phyloP scores from a whole-genome alignment of 139 green algal genomes.

The Yamagishiella unicocca region DNA sequence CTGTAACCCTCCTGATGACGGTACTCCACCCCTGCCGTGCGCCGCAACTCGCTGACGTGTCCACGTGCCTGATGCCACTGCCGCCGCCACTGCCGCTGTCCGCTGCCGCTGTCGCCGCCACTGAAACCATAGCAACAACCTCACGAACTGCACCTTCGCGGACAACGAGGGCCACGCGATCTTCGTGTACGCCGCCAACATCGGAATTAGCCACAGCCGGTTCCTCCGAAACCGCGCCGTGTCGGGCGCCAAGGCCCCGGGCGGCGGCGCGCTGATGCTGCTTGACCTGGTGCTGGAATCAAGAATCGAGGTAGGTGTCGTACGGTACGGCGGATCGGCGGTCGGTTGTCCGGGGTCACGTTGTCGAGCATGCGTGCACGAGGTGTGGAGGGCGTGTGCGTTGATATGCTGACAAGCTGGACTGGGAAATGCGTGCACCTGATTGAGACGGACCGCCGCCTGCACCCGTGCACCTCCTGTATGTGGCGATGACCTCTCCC shows the following conservation, averaged over 20 bases:
- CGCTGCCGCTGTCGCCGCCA: not conserved
- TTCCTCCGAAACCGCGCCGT: not conserved
- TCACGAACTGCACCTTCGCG: constrained; percentile 7
- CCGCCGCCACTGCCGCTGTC: not conserved
- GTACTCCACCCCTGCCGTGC: not conserved
- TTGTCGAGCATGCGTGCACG: not conserved
- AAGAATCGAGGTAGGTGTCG: not conserved
- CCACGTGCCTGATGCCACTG: not conserved
- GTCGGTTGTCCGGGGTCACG: not conserved
- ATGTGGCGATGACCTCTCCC: no score
- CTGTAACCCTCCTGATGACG: not conserved
- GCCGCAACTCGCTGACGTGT: not conserved
- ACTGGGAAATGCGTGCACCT: no score
- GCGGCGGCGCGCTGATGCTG: constrained; percentile 9
- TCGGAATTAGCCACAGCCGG: not conserved
- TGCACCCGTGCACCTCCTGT: no score
- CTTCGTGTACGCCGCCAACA: not conserved
- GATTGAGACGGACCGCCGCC: no score
- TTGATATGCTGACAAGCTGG: no score
- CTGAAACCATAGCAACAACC: not conserved
- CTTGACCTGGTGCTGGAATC: not conserved
- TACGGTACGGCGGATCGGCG: not conserved
- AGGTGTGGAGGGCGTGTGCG: no score
- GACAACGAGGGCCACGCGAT: not conserved
- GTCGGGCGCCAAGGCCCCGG: not conserved